Percentiles rank a stretch among this genome's conserved stretches.
These are phyloP conservation scores for Fragaria vesca DNA, from an alignment of 306 rosid genomes.

Conservation along the genomic window DNA sequence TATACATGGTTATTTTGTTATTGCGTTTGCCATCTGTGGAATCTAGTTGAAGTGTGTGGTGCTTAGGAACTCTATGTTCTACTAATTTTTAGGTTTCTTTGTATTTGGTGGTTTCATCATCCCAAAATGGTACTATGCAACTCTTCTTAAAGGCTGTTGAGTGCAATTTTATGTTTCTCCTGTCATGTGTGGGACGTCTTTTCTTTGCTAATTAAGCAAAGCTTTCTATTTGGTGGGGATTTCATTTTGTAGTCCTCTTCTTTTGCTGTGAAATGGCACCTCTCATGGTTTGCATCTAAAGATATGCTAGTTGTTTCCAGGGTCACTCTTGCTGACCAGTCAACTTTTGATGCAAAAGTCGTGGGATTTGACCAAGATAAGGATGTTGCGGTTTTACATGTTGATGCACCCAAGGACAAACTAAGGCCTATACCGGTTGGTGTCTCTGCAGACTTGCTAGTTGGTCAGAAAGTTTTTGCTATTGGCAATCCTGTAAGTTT, in stretches of 20 bases:
- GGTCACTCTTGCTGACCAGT: slow-evolving; percentile 94
- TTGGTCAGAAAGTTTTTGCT: slow-evolving; percentile 96
- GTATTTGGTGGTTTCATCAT: background rate
- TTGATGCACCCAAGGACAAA: slow-evolving; percentile 83
- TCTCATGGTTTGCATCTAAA: slow-evolving; percentile 32
- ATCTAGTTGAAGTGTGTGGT: background rate
- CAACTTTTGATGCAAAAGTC: slow-evolving; percentile 80
- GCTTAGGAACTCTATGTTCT: background rate
- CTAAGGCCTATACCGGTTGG: slow-evolving; percentile 91
- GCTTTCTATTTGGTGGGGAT: background rate
- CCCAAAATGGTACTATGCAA: background rate
- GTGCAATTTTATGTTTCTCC: background rate
- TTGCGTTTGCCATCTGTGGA: background rate
- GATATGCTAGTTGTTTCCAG: slow-evolving; percentile 57
- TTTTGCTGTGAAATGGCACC: background rate
- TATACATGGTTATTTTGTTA: background rate
- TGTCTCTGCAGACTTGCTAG: slow-evolving; percentile 89
- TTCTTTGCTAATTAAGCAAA: background rate
- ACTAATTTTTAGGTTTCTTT: background rate
- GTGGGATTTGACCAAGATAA: slow-evolving; percentile 99
- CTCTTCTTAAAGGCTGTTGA: background rate
- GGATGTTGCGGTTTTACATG: slow-evolving; percentile 90
- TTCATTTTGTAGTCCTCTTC: background rate
- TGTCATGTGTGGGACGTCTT: background rate
- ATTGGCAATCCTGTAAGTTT: slow-evolving; percentile 94